These are phyloP conservation scores for Immersiporthe knoxdaviesiana DNA, from an alignment of 2,329 filamentous ascomycete species.

Conservation along the genomic window DNA sequence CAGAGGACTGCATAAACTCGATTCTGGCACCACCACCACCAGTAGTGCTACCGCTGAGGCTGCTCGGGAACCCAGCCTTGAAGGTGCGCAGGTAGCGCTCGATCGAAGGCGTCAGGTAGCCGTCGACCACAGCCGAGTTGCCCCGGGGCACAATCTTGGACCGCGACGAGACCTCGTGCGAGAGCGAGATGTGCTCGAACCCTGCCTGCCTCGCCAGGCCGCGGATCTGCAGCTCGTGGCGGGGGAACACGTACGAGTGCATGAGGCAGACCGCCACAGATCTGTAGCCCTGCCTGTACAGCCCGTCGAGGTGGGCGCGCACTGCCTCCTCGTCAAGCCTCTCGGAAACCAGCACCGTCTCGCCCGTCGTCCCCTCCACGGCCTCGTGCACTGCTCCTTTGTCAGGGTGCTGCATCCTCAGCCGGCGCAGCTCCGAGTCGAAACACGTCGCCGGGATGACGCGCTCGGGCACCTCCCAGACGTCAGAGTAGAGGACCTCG, in stretches of 20 bases:
- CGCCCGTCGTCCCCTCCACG: constrained; percentile 34
- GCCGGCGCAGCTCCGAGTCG: constrained; percentile 16
- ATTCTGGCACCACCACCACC: constrained; percentile 68
- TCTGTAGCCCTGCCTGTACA: constrained; percentile 40
- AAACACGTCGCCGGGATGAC: constrained; percentile 11
- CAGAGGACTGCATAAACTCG: constrained; percentile 86
- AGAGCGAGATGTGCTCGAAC: constrained; percentile 76
- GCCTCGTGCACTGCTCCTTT: neutral
- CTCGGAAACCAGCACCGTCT: constrained; percentile 36
- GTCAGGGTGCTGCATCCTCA: constrained; percentile 7
- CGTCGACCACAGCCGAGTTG: constrained; percentile 73
- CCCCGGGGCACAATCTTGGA: constrained; percentile 74
- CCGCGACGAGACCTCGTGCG: constrained; percentile 78
- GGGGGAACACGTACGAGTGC: constrained; percentile 40
- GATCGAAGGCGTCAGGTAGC: constrained; percentile 74
- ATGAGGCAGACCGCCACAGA: constrained; percentile 41
- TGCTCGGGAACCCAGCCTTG: constrained; percentile 69
- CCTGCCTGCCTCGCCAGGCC: constrained; percentile 74
- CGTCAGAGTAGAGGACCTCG: constrained; percentile 65
- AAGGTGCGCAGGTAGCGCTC: constrained; percentile 73
- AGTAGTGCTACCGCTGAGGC: constrained; percentile 64
- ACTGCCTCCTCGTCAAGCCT: constrained; percentile 30
- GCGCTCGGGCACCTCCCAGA: constrained; percentile 41
- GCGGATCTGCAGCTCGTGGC: constrained; percentile 62
- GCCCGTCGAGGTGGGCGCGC: constrained; percentile 41